A percentile compares a stretch with the other conserved stretches of the same genome.
Evolutionary conservation across 768 basidiomycete genomes (phyloP).

Genomic region (Sporobolomyces pararoseus): DNA sequence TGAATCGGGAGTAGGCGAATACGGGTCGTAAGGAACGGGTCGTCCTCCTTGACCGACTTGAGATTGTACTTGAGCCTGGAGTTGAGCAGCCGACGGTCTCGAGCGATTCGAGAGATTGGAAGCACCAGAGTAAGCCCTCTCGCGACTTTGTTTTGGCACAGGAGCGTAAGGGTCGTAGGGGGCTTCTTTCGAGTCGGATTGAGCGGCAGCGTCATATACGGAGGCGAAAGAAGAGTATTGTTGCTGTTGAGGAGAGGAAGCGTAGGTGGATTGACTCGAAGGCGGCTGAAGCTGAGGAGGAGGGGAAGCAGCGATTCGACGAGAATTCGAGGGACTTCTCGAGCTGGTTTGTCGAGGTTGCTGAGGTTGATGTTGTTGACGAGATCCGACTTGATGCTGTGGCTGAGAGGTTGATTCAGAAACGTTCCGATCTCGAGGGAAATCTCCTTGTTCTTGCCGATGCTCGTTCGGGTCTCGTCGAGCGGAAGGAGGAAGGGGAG

Average conservation of each 20-base stretch:
- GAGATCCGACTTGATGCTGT: not conserved
- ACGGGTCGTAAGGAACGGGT: conserved; percentile 7
- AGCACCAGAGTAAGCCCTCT: conserved; percentile 2
- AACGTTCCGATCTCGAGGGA: not conserved
- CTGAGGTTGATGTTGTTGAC: not conserved
- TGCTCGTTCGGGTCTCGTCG: not conserved
- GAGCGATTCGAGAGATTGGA: conserved; percentile 18
- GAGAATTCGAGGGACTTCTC: not conserved
- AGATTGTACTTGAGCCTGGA: conserved; percentile 1
- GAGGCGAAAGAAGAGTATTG: conserved; percentile 30
- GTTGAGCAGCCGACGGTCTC: conserved; percentile 6
- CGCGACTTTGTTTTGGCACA: conserved; percentile 1
- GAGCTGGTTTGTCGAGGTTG: not conserved
- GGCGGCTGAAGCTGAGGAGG: not conserved
- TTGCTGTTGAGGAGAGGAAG: conserved; percentile 12
- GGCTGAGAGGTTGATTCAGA: not conserved
- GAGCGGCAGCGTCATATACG: conserved; percentile 2
- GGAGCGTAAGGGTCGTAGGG: conserved; percentile 34
- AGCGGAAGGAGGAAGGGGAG: not conserved
- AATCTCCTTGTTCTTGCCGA: no score
- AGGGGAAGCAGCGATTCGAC: conserved; percentile 14
- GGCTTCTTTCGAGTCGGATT: not conserved
- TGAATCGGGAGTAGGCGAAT: not conserved
- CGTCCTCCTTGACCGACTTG: not conserved
- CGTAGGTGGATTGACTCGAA: not conserved